phyloP scores from a whole-genome alignment of 805 yeast genomes.

The Pichia heedii region DNA sequence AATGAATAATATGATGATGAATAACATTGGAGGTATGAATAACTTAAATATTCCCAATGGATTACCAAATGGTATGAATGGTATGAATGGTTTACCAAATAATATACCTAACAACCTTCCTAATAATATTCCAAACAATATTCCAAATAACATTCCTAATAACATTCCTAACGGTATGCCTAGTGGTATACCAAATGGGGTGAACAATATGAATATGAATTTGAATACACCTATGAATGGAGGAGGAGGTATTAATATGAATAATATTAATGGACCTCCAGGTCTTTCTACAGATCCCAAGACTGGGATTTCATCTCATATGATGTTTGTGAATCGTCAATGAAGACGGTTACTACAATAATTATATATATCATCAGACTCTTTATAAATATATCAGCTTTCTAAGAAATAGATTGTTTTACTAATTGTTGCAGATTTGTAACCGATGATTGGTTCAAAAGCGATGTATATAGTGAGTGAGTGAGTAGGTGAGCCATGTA shows the following conservation, averaged over 20 bases:
- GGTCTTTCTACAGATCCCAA: slow-evolving; percentile 13
- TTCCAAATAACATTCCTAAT: too few species aligned
- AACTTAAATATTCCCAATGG: background rate
- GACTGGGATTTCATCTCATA: slow-evolving; percentile 17
- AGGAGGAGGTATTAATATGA: too few species aligned
- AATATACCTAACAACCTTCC: background rate
- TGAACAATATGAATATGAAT: slow-evolving; percentile 4
- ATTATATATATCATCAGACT: too few species aligned
- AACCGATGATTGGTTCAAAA: too few species aligned
- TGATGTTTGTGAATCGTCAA: slow-evolving; percentile 13
- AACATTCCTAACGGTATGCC: background rate
- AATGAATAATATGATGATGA: slow-evolving; percentile 1
- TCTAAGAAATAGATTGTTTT: too few species aligned
- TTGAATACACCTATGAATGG: slow-evolving; percentile 1
- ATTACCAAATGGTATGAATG: background rate
- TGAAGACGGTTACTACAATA: too few species aligned
- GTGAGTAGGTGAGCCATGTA: too few species aligned
- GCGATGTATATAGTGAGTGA: too few species aligned
- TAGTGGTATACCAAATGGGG: background rate
- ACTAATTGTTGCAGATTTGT: too few species aligned
- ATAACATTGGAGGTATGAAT: too few species aligned
- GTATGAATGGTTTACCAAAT: background rate
- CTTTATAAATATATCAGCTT: too few species aligned
- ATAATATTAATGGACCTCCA: background rate
- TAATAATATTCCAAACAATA: background rate